These are phyloP conservation scores for Lactarius evosmus DNA, from an alignment of 768 basidiomycete species.

Conservation along the genomic window DNA sequence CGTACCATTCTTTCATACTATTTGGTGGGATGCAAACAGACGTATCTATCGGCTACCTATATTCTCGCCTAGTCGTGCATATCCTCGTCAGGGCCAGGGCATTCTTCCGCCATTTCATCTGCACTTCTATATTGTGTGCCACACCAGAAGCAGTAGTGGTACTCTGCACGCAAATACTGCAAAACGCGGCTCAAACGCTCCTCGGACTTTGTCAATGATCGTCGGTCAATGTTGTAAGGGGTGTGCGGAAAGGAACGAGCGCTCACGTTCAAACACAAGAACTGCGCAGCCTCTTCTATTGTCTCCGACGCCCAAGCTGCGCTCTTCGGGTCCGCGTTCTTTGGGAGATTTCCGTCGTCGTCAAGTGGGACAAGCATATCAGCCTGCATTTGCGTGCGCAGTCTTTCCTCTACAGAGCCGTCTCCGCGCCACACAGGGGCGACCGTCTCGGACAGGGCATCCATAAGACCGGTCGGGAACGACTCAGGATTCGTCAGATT, in stretches of 20 bases:
- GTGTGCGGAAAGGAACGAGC: slow-evolving; percentile 33
- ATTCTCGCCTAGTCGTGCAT: slow-evolving; percentile 59
- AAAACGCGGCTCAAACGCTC: slow-evolving; percentile 67
- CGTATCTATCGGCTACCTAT: not conserved
- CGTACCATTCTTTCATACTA: slow-evolving; percentile 8
- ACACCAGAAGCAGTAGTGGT: slow-evolving; percentile 88
- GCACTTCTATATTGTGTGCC: slow-evolving; percentile 66
- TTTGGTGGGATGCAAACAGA: slow-evolving; percentile 7
- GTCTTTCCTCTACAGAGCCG: slow-evolving; percentile 43
- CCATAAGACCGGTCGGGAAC: slow-evolving; percentile 63
- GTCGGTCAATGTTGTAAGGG: not conserved
- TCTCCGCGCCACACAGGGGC: slow-evolving; percentile 31
- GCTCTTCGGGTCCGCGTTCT: slow-evolving; percentile 26
- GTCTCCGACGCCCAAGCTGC: slow-evolving; percentile 49
- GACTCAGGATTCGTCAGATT: slow-evolving; percentile 61
- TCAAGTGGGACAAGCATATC: slow-evolving; percentile 62
- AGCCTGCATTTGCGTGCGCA: slow-evolving; percentile 69
- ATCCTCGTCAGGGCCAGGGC: slow-evolving; percentile 76
- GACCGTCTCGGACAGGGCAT: slow-evolving; percentile 47
- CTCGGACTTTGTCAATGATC: slow-evolving; percentile 53
- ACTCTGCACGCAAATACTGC: slow-evolving; percentile 65
- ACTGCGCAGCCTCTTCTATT: slow-evolving; percentile 68
- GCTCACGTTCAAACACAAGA: slow-evolving; percentile 53
- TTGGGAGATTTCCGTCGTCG: slow-evolving; percentile 38
- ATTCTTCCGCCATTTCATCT: slow-evolving; percentile 58